Evolutionary conservation across 331 rosid genomes (phyloP).

Genomic region (Stylosanthes scabra): DNA sequence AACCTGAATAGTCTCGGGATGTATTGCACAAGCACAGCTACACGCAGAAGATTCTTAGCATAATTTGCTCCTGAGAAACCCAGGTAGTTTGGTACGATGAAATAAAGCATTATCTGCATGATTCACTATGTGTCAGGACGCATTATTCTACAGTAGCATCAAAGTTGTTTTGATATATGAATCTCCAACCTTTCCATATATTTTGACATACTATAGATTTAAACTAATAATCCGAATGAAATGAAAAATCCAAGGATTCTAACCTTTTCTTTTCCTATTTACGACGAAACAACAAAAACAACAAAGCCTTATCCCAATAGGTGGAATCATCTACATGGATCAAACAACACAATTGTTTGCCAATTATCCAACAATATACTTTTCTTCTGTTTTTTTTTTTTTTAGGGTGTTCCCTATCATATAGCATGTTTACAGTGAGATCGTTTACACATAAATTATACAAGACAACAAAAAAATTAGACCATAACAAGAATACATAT

Average conservation of each 20-base stretch:
- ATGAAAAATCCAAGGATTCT: background rate
- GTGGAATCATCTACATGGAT: too few relatives aligned
- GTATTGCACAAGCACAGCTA: constrained; percentile 64
- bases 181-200: background rate
- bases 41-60: constrained; percentile 72
- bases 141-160: background rate
- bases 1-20: constrained; percentile 72
- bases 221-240: background rate
- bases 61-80: constrained; percentile 71
- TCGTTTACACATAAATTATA: background rate
- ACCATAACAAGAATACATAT: background rate
- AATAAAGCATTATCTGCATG: constrained; percentile 66
- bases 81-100: constrained; percentile 47
- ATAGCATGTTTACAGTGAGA: too few relatives aligned
- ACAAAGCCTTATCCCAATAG: too few relatives aligned
- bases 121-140: constrained; percentile 26
- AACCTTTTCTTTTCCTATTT: background rate
- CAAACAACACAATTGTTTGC: too few relatives aligned
- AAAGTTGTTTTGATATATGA: background rate
- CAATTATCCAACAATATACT: too few relatives aligned
- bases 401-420: too few relatives aligned
- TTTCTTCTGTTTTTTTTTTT: too few relatives aligned
- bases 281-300: background rate
- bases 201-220: background rate
- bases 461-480: background rate